Base-by-base conservation (phyloP, 2,329 filamentous ascomycete species). In the Macrophomina phaseolina region DNA sequence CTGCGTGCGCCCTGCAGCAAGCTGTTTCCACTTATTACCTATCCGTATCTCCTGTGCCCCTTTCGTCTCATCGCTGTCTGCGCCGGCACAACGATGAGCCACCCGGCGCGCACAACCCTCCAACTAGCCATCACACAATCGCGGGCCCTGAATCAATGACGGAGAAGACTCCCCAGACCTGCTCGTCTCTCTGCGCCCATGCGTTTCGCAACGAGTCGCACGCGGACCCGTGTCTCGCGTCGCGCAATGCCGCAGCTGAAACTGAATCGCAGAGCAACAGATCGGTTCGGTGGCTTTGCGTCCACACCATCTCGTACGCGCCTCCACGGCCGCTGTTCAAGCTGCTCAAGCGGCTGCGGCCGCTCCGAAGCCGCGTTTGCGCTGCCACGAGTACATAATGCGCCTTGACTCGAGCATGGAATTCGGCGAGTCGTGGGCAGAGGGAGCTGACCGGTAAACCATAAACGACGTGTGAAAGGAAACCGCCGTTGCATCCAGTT, bases 131-230 rank as follows among this genome's bases (percentile, higher is more conserved):
- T 28, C 56, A 62, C 58, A 62, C n/a, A 36, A 36, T 38, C 32
- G 46, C 46, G n/a, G 32, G 42, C 30, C 9, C 58, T 49, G 58
- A 62, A 62, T 62, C 58, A 61, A 46, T 61, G n/a, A 45, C 23
- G 34, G 18, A n/a, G 38, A 32, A 38, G 11, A 7, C 55, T 32
- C 23, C 45, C 58, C 18, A 28, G 32, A 32, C 42, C 58, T 30
- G 38, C 42, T 62, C 58, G 45, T 61, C 16, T 23, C 34, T 40
- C 30, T 46, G 14, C 40, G n/a, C 42, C 40, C 56, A 16, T 48
- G 56, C 42, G 56, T 62, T 62, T 62, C 58, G 58, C 58, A 62
- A 62, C 46, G 30, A 62, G 46, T 62, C 58, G 58, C 58, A 38
- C 58, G 32, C 58, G 32, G 42, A 38, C 45, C 42, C 58, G 58